These are phyloP conservation scores for Ophiostoma tasmaniense DNA, from an alignment of 2,329 filamentous ascomycete species.

Conservation along the genomic window DNA sequence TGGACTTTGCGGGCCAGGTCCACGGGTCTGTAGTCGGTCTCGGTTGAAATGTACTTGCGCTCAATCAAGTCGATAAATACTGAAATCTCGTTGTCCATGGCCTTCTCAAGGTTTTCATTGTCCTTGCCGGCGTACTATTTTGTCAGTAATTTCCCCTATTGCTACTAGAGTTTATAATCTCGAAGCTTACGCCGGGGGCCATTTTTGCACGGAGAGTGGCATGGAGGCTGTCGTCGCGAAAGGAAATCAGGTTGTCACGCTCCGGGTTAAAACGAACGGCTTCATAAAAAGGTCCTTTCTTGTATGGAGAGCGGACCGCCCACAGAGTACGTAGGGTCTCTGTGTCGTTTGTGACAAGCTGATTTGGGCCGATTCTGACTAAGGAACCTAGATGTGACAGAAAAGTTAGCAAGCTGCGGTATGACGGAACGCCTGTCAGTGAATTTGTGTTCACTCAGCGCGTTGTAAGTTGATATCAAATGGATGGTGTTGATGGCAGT, in stretches of 20 bases:
- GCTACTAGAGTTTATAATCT: not conserved
- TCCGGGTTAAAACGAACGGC: constrained; percentile 31
- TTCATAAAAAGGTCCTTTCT: constrained; percentile 31
- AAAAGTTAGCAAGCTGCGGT: not conserved
- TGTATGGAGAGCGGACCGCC: constrained; percentile 31
- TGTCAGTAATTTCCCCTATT: not conserved
- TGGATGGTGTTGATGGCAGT: not conserved
- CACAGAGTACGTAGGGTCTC: constrained; percentile 27
- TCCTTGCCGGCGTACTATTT: constrained; percentile 25
- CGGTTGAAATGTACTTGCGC: constrained; percentile 30
- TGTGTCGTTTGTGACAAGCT: constrained; percentile 24
- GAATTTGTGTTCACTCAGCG: not conserved
- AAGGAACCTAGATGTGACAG: constrained; percentile 20
- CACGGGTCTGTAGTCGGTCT: constrained; percentile 22
- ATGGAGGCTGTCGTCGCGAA: constrained; percentile 30
- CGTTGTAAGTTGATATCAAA: not conserved
- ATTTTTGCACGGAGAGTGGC: constrained; percentile 35
- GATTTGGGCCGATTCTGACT: constrained; percentile 25
- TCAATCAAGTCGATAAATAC: constrained; percentile 34
- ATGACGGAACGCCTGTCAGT: not conserved
- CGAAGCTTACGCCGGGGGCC: constrained; percentile 35
- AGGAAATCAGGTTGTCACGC: constrained; percentile 30
- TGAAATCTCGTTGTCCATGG: constrained; percentile 24
- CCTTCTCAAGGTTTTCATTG: constrained; percentile 23
- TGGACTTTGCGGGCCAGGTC: constrained; percentile 42